A percentile compares a stretch with the other conserved stretches of the same genome.
Conservation (phyloP, 2,329 filamentous ascomycete genomes). For the Sarocladium kiliense region DNA sequence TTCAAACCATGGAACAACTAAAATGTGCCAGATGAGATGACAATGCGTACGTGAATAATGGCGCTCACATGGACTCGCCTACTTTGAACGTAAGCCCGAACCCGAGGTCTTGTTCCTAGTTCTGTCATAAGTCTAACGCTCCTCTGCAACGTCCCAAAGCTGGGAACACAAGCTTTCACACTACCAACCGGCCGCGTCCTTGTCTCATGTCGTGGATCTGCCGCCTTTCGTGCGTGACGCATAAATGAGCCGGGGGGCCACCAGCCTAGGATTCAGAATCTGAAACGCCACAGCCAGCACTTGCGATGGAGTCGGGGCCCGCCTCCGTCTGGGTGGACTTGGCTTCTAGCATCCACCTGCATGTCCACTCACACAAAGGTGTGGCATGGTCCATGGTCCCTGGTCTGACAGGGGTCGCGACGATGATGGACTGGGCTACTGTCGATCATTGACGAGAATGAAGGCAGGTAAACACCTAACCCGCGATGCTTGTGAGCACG, state of each 20-base stretch:
- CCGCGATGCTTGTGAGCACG: too few relatives aligned
- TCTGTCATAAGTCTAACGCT: background rate
- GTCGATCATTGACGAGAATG: conserved; percentile 6
- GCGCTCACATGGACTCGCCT: too few relatives aligned
- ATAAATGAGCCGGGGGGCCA: background rate
- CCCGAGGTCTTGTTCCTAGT: too few relatives aligned
- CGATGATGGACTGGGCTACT: conserved; percentile 1
- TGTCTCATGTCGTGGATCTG: conserved; percentile 1
- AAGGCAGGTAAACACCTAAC: background rate
- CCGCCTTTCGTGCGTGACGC: background rate
- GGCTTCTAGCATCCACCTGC: background rate
- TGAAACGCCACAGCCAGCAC: conserved; percentile 3
- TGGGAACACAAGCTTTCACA: background rate
- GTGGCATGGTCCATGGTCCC: background rate
- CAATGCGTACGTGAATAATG: too few relatives aligned
- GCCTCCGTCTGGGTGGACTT: background rate
- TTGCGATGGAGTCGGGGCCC: conserved; percentile 1
- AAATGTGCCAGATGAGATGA: background rate
- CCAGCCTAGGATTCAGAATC: conserved; percentile 5
- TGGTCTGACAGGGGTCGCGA: background rate
- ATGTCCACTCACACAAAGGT: background rate
- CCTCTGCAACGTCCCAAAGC: background rate
- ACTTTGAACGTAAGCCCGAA: too few relatives aligned
- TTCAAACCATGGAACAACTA: background rate
- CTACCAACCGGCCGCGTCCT: background rate